These are phyloP conservation scores for Phytophthora foliorum DNA, from an alignment of 352 stramenopile genomes.

Conservation along the genomic window DNA sequence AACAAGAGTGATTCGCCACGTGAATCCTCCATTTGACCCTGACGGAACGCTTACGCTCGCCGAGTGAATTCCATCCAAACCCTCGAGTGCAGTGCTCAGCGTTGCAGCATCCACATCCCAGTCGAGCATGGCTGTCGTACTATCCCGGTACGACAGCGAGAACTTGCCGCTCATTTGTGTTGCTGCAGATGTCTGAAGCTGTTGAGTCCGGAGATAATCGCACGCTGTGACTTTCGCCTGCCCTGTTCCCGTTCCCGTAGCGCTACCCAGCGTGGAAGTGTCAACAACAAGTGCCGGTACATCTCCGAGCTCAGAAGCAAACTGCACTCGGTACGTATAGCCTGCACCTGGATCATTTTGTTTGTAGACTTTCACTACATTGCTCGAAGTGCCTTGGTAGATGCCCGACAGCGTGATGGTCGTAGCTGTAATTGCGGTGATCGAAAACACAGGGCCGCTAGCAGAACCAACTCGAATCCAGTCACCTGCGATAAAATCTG, in stretches of 20 bases:
- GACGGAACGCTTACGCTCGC: constrained; percentile 53
- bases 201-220: constrained; percentile 85
- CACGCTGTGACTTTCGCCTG: constrained; percentile 86
- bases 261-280: constrained; percentile 50
- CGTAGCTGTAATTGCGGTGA: constrained; percentile 67
- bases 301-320: constrained; percentile 83
- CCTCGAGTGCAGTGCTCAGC: constrained; percentile 71
- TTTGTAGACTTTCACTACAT: constrained; percentile 83
- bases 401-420: constrained; percentile 90
- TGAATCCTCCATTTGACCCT: constrained; percentile 65
- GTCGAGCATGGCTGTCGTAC: constrained; percentile 75
- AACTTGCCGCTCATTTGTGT: constrained; percentile 87
- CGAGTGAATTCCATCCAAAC: constrained; percentile 78
- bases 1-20: constrained; percentile 90
- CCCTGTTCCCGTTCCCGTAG: constrained; percentile 34
- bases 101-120: constrained; percentile 64
- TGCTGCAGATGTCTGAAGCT: constrained; percentile 58
- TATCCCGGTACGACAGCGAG: constrained; percentile 80
- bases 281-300: constrained; percentile 66
- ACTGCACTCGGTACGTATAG: constrained; percentile 79
- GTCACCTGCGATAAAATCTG: constrained; percentile 82
- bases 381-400: constrained; percentile 75
- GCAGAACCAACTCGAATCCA: constrained; percentile 93
- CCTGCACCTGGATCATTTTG: constrained; percentile 59
- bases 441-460: constrained; percentile 89